Conservation (phyloP, 2,329 filamentous ascomycete genomes). For the Orbilia blumenaviensis region DNA sequence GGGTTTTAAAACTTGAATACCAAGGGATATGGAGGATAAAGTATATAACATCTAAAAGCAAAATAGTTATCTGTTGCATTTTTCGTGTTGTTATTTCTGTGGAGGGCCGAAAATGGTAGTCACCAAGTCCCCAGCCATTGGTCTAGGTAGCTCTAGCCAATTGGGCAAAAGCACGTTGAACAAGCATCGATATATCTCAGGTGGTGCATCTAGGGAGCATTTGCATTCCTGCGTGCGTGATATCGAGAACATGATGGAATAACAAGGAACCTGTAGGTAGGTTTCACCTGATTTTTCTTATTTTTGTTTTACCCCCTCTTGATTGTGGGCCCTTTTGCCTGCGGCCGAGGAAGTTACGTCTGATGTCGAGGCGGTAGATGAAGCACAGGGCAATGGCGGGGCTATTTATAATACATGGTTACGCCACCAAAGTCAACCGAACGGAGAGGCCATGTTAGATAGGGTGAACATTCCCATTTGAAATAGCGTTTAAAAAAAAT, state of each 20-base stretch:
- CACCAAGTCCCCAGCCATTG: neutral
- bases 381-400: neutral
- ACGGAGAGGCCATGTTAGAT: neutral
- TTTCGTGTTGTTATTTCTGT: constrained; percentile 14
- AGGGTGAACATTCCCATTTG: neutral
- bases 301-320: too few species aligned
- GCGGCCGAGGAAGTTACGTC: neutral
- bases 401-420: constrained; percentile 4
- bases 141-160: too few species aligned
- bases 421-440: neutral
- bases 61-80: constrained; percentile 10
- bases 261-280: neutral
- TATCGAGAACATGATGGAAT: constrained; percentile 26
- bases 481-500: neutral
- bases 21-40: too few species aligned
- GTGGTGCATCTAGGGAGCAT: neutral
- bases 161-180: constrained; percentile 29
- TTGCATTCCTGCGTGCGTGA: neutral
- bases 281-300: neutral
- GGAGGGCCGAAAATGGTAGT: constrained; percentile 17
- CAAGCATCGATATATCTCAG: neutral
- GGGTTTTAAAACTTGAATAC: too few species aligned
- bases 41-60: too few species aligned
- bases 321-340: too few species aligned
- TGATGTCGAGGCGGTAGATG: constrained; percentile 1